Evolutionary conservation across 2,329 filamentous ascomycete genomes (phyloP).

Genomic region (Aspergillus felis): DNA sequence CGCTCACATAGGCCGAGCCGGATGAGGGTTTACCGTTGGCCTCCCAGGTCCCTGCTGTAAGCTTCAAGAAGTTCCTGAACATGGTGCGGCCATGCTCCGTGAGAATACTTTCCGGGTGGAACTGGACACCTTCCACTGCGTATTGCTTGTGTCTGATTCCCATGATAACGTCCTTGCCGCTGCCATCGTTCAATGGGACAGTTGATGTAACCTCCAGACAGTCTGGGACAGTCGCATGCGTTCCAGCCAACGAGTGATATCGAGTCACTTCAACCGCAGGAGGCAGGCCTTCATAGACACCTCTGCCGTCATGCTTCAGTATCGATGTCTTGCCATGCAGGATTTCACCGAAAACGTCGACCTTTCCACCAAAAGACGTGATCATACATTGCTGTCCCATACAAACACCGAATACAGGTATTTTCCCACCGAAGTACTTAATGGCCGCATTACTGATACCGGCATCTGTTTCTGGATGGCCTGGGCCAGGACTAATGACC

Average conservation of each 20-base stretch:
- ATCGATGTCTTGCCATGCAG: conserved; percentile 95
- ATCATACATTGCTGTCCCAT: conserved; percentile 99
- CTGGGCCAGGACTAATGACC: conserved; percentile 90
- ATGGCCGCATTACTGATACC: conserved; percentile 93
- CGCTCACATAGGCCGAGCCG: conserved; percentile 16
- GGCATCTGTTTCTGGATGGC: conserved; percentile 86
- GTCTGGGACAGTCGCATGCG: conserved; percentile 77
- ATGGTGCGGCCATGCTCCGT: conserved; percentile 84
- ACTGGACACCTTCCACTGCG: conserved; percentile 92
- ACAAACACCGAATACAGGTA: conserved; percentile 94
- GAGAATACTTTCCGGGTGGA: conserved; percentile 95
- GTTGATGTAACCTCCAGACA: conserved; percentile 88
- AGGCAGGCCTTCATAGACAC: conserved; percentile 79
- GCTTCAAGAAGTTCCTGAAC: conserved; percentile 85
- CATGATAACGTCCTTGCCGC: conserved; percentile 86
- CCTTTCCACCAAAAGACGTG: conserved; percentile 84
- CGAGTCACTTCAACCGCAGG: conserved; percentile 84
- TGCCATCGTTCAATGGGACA: conserved; percentile 67
- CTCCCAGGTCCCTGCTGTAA: conserved; percentile 88
- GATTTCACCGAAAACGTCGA: conserved; percentile 91
- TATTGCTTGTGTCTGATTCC: conserved; percentile 90
- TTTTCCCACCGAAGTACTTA: conserved; percentile 84
- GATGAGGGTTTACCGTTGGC: conserved; percentile 58
- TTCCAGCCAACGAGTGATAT: conserved; percentile 94
- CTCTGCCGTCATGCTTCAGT: conserved; percentile 81